A percentile compares a stretch with the other conserved stretches of the same genome.
Evolutionary conservation across 345 rosid species (phyloP).

Genomic region (Psidium guajava): DNA sequence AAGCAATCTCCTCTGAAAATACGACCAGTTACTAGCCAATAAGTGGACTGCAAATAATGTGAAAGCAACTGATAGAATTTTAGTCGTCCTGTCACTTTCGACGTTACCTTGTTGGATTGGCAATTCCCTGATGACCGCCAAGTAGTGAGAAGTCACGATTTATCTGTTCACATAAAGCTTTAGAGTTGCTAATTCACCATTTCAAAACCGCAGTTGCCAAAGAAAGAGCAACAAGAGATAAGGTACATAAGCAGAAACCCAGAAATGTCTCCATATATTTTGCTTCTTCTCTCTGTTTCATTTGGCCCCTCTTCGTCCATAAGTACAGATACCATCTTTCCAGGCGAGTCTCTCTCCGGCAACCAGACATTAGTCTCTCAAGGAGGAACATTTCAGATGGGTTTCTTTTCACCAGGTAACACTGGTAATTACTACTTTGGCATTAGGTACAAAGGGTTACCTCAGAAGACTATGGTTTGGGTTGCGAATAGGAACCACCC

Average conservation of each 20-base stretch:
- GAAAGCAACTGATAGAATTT: too few relatives aligned
- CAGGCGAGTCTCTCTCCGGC: slow-evolving; percentile 1
- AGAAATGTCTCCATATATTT: not conserved
- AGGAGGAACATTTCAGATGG: not conserved
- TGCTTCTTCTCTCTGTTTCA: not conserved
- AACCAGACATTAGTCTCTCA: not conserved
- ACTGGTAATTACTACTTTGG: slow-evolving; percentile 1
- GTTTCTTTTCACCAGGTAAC: slow-evolving; percentile 4
- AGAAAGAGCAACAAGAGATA: not conserved
- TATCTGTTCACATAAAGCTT: not conserved
- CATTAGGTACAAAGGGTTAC: slow-evolving; percentile 3
- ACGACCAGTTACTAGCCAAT: too few relatives aligned
- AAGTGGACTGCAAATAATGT: too few relatives aligned
- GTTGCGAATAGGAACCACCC: not conserved
- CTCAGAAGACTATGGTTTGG: not conserved
- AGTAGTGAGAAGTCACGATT: not conserved
- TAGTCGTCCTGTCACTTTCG: not conserved
- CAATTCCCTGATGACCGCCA: not conserved
- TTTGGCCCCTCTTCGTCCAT: not conserved
- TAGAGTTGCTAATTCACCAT: not conserved
- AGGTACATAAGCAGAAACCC: not conserved
- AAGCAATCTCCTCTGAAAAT: too few relatives aligned
- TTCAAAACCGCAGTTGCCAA: not conserved
- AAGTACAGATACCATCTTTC: not conserved
- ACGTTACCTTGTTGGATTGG: not conserved